Evolutionary conservation across 768 basidiomycete genomes (phyloP), one percentile per base, ranked within the genome.

Genomic region (Kwoniella sp.): DNA sequence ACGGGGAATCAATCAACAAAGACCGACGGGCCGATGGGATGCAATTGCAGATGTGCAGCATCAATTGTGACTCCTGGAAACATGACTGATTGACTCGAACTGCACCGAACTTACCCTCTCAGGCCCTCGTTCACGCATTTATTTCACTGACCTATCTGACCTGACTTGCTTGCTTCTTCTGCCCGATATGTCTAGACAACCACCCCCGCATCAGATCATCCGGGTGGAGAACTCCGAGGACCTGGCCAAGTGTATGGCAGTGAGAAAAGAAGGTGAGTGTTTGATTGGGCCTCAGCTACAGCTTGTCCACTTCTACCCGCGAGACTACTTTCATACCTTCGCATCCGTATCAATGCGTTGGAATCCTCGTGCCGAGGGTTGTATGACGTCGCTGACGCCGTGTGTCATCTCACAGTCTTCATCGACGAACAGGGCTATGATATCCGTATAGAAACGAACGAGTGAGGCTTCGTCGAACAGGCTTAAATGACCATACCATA

Each of bases 381-480:
- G 13, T 13, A 37, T 37, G 7, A 37, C 34, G 34, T 8, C 41
- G 41, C 5, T 45, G 41, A n/a, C n/a, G n/a, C n/a, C n/a, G n/a
- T n/a, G n/a, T n/a, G n/a, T n/a, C n/a, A n/a, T n/a, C n/a, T 17
- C 4, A 45, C 15, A 45, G 41, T 45, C 8, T 45, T 45, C 41
- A 45, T 45, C 41, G 41, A 45, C 15, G 41, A 45, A 30, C 25
- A 65, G 63, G 69, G 69, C 0, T 70, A 70, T 22, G 63, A 65
- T 51, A 58, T 61, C 1, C 30, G 26, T 5, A 55, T 70, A 30
- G 69, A 70, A 23, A 66, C 65, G 20, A 62, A 67, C 47, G 58
- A 63, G 69, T 70, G 59, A 52, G 69, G 51, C 15, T 15, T 31
- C 11, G 17, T 48, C n/a, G 37, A 22, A 17, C 13, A 15, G 13